Percentiles rank a stretch among this genome's conserved stretches.
Conservation (phyloP, 768 basidiomycete species). For the Leccinum fibrillosum region DNA sequence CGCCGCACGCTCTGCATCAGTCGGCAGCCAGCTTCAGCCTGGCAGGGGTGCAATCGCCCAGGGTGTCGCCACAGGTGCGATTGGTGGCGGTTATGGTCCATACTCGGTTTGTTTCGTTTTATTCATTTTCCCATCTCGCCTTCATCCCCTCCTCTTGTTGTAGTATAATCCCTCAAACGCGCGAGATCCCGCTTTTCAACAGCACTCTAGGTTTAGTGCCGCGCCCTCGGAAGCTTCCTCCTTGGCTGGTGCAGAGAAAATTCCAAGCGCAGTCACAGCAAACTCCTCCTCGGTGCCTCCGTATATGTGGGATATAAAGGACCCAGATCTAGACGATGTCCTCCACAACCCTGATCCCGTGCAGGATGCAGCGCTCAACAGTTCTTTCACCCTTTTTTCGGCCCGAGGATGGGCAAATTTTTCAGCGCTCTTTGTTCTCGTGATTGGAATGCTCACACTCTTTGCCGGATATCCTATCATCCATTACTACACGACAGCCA, state of each 20-base stretch:
- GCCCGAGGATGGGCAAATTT: conserved; percentile 80
- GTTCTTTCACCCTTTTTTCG: conserved; percentile 71
- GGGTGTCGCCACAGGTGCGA: conserved; percentile 75
- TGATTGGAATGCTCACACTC: conserved; percentile 65
- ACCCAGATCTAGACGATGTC: conserved; percentile 85
- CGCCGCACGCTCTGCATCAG: conserved; percentile 27
- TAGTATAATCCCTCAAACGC: conserved; percentile 56
- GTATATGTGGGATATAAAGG: conserved; percentile 73
- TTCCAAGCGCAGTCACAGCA: conserved; percentile 27
- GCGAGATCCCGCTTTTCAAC: conserved; percentile 43
- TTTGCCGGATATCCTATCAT: conserved; percentile 91
- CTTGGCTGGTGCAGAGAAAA: conserved; percentile 36
- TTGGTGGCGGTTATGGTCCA: conserved; percentile 81
- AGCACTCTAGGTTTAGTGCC: conserved; percentile 52
- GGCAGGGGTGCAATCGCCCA: conserved; percentile 61
- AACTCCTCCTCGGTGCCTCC: conserved; percentile 65
- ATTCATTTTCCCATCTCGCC: not conserved
- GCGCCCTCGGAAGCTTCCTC: conserved; percentile 46
- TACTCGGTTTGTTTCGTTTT: conserved; percentile 61
- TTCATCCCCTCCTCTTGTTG: conserved; percentile 2
- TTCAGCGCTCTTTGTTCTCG: conserved; percentile 66
- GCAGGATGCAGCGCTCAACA: conserved; percentile 58
- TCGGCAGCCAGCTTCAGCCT: conserved; percentile 28
- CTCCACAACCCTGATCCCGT: conserved; percentile 85
- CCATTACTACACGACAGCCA: conserved; percentile 41